Evolutionary conservation across 305 asterid species (phyloP), one percentile per base, ranked within the genome.

Genomic region (Lippia alba): DNA sequence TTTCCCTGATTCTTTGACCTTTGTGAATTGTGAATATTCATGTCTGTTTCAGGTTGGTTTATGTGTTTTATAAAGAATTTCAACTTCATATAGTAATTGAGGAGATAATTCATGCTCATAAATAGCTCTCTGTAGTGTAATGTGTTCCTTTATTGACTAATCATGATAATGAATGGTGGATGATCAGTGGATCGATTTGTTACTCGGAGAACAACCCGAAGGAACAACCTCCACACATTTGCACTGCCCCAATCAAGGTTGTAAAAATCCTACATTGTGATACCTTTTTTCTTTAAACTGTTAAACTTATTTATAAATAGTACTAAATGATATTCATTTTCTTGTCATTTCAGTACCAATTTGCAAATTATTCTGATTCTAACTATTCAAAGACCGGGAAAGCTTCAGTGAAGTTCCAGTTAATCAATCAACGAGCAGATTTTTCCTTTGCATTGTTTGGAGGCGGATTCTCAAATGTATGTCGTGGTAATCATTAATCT

Each of bases 401-500:
- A 70, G 75, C 91, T 64, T 86, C 91, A 12, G n/a, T 94, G 70
- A 83, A 73, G 80, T 79, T 94, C 74, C 91, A 75, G 77, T 61
- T 94, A 40, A 91, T 94, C 82, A 94, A 94, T 76, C 99, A 94
- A 83, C 78, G 97, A 4, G 87, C 89, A 55, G 97, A 94, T 86
- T 94, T 87, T 87, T 86, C 98, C 50, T 89, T 91, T 67, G 96
- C 86, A 6, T 83, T 94, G 81, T 94, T 94, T 80, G 72, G 91
- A 56, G 96, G 96, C 24, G 98, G 98, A 55, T 78, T 94, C 56
- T 80, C 87, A 66, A 85, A 82, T 72, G 99, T 91, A 77, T 61
- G 90, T 69, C 54, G 64, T 58, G 41, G 66, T 55, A 34, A 53
- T 76, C 40, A 49, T 24, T 24, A 24, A 24, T 69, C 60, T 55